Base-by-base conservation (phyloP, 2,329 filamentous ascomycete species). In the Reticulascus tulasneorum region DNA sequence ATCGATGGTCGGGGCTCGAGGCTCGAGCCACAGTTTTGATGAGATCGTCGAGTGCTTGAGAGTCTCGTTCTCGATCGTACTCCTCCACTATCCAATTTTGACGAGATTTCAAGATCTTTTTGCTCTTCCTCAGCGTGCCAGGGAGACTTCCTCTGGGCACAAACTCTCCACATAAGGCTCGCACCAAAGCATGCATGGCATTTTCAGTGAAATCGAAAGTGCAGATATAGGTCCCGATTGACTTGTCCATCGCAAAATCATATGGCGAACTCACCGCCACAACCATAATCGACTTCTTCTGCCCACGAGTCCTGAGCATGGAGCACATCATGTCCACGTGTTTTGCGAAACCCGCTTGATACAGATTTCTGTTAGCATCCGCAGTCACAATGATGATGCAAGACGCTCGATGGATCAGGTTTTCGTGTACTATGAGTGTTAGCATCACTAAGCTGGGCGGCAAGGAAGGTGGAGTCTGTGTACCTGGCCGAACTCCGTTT, bases 161-260 rank as follows among this genome's bases (percentile, higher is more conserved):
- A 35, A 75, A 71, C 42, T 94, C 86, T 9, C 90, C 90, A 49
- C 91, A 91, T 0, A 96, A 65, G 1, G 87, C 84, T 40, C 87
- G 82, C 13, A 94, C 87, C 5, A 95, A 67, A 2, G 89, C 86
- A 42, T 84, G 82, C 65, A 96, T 78, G 13, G 91, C 89, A 7
- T 86, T 91, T 51, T 96, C 91, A 1, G 91, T 96, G 53, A 95
- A 96, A 63, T 96, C 90, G 58, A 94, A 96, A 0, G 90, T 95
- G 66, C 91, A 96, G 25, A 97, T 75, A 52, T 96, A 96, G 1
- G 90, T 95, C 6, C 86, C 86, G 25, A 97, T 91, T 1, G 81
- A 81, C 46, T 84, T 84, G 53, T 97, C 91, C 76, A 91, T 89
- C 28, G 88, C 89, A 57, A 97, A 97, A 58, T 97, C 91, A 59